Base-by-base conservation (phyloP, 73 alveolate genomes). In the Blepharisma stoltei region DNA sequence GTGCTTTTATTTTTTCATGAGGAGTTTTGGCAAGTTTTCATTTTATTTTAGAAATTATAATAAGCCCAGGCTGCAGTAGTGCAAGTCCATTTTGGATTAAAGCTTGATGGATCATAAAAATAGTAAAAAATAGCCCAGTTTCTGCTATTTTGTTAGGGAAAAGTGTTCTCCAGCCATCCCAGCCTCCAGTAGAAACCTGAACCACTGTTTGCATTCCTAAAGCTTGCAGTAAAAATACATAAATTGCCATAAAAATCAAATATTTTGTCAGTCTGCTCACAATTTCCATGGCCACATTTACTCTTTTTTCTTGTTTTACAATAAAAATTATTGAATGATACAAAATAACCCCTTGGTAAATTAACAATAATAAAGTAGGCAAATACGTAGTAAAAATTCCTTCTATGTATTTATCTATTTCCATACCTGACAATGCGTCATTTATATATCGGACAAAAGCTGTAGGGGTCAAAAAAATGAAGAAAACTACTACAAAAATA, bases 101-200 rank as follows among this genome's bases (percentile, higher is more conserved):
- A 20, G 66, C 66, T 52, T 52, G 66, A 52, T 52, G 66, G 66
- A 52, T 52, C 23, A 52, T 52, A 52, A 52, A 52, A 52, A 52
- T 52, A 0, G 66, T 52, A 52, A 52, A 52, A 20, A 52, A 52
- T 20, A 14, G 27, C n/a, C 27, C 27, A 52, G 23, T 11, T 11
- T 52, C 23, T 1, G 23, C 66, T 1, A 20, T 20, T 20, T 52
- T 52, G n/a, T 14, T 14, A 1, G 66, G 27, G 23, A 52, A 52
- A 14, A 52, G 23, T 3, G n/a, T 14, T 52, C 23, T 52, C 4
- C 66, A 52, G n/a, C 23, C 4, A 2, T 52, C 66, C 23, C 23
- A 11, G 0, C 23, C 66, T 14, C 66, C 66, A 1, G 23, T 20
- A 52, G 23, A 20, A 52, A 20, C 23, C 4, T 20, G n/a, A 52